Base-by-base conservation (phyloP, 768 basidiomycete species). In the Termitomyces sp. region DNA sequence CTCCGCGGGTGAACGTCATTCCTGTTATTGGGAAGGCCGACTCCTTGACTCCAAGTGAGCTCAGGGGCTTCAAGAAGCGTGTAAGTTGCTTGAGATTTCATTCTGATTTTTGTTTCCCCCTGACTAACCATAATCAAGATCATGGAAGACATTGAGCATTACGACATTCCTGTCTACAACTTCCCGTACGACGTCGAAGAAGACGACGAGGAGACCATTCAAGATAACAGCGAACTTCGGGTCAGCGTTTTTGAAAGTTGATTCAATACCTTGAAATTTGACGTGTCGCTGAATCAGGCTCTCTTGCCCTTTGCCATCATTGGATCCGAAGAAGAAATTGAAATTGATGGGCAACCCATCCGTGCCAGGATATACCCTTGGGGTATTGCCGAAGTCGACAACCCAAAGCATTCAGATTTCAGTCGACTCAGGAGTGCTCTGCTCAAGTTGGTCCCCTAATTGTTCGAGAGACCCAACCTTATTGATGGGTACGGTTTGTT, bases 391-490 rank as follows among this genome's bases (percentile, higher is more conserved):
- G 95, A 98, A 71, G 95, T 98, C 60, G 97, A 99, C 79, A 98
- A 98, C 74, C 94, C 95, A n/a, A 91, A 93, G 71, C 97, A 99
- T 77, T 97, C 93, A n/a, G 97, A 99, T 78, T 98, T 98, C 72
- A 91, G 90, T 73, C 81, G 94, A 57, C 84, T 99, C 59, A 80
- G 96, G 65, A 90, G 91, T 62, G 96, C 95, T 42, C 79, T 99
- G 55, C 81, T 99, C 66, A 91, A 90, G 93, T 95, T 71, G 67
- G 79, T 73, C 9, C 55, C 13, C 18, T 7, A 16, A 36, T 16
- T 39, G 18, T 50, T 6, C 16, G 30, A 16, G 48, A 24, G n/a
- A 12, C 24, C 43, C 36, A 32, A 20, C 27, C 30, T 59, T 47
- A 55, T 57, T 68, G 32, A 61, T 57, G 8, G 50, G 33, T 37